These are phyloP conservation scores for Cutaneotrichosporon dermatis DNA, from an alignment of 1,284 basidiomycete genomes.

Conservation along the genomic window DNA sequence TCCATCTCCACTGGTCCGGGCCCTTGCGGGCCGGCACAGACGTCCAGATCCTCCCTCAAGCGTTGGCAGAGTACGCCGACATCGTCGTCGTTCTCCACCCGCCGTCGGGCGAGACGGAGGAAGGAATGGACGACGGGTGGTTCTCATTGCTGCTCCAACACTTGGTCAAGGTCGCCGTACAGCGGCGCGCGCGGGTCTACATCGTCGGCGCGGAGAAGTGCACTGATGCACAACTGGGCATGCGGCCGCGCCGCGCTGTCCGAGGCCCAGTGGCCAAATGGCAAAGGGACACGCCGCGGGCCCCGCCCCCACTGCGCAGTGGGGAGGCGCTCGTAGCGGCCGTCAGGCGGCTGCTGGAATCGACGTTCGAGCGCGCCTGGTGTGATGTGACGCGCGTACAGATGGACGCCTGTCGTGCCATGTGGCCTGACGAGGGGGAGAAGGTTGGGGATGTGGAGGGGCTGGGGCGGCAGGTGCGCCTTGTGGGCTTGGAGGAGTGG, in stretches of 20 bases:
- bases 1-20: background rate
- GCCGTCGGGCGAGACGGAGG: background rate
- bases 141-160: background rate
- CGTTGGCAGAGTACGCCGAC: background rate
- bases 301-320: background rate
- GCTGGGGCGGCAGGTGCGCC: background rate
- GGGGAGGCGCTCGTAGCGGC: background rate
- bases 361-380: background rate
- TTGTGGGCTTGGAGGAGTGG: background rate
- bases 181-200: background rate
- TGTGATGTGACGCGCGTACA: background rate
- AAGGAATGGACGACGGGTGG: background rate
- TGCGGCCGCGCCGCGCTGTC: background rate
- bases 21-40: background rate
- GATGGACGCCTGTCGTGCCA: background rate
- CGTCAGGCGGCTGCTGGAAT: background rate
- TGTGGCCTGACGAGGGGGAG: background rate
- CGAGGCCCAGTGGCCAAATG: background rate
- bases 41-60: slow-evolving; percentile 1
- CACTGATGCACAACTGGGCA: background rate
- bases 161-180: background rate
- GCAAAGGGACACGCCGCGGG: background rate
- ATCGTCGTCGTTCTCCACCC: background rate
- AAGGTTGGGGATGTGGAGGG: background rate
- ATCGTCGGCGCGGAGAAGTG: background rate